Evolutionary conservation across 345 rosid species (phyloP).

Genomic region (Syzygium grande): DNA sequence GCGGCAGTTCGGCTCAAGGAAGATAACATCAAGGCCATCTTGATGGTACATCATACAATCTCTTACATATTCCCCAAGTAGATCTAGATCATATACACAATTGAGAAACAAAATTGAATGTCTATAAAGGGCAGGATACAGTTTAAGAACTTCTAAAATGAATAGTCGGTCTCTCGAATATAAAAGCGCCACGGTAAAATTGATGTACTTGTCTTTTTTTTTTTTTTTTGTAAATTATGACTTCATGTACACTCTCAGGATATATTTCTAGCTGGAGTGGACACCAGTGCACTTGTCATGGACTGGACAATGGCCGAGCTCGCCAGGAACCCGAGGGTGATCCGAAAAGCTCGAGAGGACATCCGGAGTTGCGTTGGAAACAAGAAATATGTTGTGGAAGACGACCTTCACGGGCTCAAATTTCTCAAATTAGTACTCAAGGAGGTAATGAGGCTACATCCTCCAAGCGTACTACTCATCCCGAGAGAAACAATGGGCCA

Average conservation of each 20-base stretch:
- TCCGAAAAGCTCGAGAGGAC: slow-evolving; percentile 8
- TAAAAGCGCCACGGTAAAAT: not conserved
- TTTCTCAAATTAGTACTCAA: slow-evolving; percentile 38
- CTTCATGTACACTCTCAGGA: not conserved
- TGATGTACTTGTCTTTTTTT: not conserved
- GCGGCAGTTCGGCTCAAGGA: not conserved
- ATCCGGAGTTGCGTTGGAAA: slow-evolving; percentile 17
- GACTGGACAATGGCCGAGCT: not conserved
- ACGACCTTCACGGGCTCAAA: slow-evolving; percentile 12
- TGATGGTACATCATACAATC: not conserved
- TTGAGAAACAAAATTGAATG: not conserved
- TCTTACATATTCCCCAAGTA: not conserved
- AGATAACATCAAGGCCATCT: slow-evolving; percentile 5
- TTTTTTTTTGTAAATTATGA: not conserved
- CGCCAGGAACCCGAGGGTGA: not conserved
- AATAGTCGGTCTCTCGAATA: not conserved
- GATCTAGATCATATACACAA: not conserved
- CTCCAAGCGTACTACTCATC: slow-evolving; percentile 29
- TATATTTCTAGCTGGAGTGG: not conserved
- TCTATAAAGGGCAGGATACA: not conserved
- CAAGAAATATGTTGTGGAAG: slow-evolving; percentile 21
- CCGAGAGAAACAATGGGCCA: slow-evolving; percentile 38
- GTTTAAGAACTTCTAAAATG: not conserved
- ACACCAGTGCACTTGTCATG: not conserved
- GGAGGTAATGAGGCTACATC: slow-evolving; percentile 47